Conservation (phyloP, 441 rosid genomes). For the Syzygium malaccense region DNA sequence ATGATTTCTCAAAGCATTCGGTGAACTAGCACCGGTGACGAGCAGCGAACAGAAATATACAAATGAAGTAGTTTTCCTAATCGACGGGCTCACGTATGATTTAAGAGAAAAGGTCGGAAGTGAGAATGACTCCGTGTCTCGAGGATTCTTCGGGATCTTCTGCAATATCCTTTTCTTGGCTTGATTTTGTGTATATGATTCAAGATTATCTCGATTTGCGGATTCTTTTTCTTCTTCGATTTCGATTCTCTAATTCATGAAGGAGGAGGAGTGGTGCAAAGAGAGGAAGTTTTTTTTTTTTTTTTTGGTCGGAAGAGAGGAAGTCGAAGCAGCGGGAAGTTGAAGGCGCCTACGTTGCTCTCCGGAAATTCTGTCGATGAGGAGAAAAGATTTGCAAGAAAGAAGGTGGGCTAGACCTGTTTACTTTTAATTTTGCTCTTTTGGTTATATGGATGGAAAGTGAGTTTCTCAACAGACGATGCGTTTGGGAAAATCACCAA, state of each 20-base stretch:
- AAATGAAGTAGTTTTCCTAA: background rate
- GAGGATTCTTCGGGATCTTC: background rate
- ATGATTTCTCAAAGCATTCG: background rate
- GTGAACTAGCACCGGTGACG: background rate
- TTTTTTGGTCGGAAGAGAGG: no score
- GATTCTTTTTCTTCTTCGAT: no score
- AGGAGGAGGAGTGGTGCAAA: background rate
- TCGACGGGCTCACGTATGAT: background rate
- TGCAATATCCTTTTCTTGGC: no score
- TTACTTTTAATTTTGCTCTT: no score
- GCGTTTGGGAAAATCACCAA: no score
- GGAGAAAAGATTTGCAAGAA: background rate
- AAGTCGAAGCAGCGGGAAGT: background rate
- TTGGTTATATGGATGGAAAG: no score
- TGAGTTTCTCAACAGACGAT: no score
- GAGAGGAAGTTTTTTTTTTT: background rate
- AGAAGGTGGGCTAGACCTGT: no score
- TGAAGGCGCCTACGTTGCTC: background rate
- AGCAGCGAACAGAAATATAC: background rate
- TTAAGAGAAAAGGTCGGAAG: background rate
- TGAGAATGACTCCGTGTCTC: accelerated
- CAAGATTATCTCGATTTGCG: no score
- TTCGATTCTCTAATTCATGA: background rate
- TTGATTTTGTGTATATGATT: no score
- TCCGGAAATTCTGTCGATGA: background rate